These are phyloP conservation scores for Penicillium verrucosum DNA, from an alignment of 2,329 filamentous ascomycete genomes.

Conservation along the genomic window DNA sequence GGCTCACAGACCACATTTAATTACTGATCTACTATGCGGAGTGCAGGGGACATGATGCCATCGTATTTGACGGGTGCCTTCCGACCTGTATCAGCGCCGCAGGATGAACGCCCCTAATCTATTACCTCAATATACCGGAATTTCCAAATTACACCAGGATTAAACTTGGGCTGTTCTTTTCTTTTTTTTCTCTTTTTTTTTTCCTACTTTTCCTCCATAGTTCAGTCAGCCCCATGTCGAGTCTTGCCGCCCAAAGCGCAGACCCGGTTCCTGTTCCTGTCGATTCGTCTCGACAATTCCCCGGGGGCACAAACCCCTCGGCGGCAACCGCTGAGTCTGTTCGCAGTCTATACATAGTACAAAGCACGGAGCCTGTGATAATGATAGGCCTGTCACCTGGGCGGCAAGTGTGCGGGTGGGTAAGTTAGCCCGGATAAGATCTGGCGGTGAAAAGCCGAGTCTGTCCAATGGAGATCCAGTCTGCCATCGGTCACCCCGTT, in stretches of 20 bases:
- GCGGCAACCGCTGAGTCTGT: slow-evolving; percentile 13
- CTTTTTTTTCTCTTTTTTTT: background rate
- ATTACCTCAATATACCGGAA: background rate
- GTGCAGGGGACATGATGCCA: slow-evolving; percentile 7
- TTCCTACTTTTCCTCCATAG: background rate
- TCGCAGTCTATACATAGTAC: slow-evolving; percentile 18
- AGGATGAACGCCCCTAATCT: background rate
- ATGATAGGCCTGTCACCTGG: slow-evolving; percentile 18
- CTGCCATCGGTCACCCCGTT: slow-evolving; percentile 4
- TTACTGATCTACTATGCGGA: slow-evolving; percentile 4
- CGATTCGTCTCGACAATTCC: background rate
- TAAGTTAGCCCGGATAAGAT: slow-evolving; percentile 8
- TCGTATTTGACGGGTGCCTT: slow-evolving; percentile 2
- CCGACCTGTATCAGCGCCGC: background rate
- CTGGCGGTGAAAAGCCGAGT: slow-evolving; percentile 20
- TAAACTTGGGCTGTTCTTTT: background rate
- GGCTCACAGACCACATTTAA: slow-evolving; percentile 8
- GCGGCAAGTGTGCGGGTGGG: slow-evolving; percentile 7
- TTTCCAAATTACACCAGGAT: background rate
- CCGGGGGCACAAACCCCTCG: slow-evolving; percentile 4
- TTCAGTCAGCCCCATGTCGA: background rate
- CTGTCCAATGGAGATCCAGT: slow-evolving; percentile 19
- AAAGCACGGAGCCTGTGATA: background rate
- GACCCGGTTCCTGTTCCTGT: slow-evolving; percentile 1
- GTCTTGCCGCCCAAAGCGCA: slow-evolving; percentile 5